phyloP scores from a whole-genome alignment of 371 early-diverging fungal species.

The Apophysomyces elegans region DNA sequence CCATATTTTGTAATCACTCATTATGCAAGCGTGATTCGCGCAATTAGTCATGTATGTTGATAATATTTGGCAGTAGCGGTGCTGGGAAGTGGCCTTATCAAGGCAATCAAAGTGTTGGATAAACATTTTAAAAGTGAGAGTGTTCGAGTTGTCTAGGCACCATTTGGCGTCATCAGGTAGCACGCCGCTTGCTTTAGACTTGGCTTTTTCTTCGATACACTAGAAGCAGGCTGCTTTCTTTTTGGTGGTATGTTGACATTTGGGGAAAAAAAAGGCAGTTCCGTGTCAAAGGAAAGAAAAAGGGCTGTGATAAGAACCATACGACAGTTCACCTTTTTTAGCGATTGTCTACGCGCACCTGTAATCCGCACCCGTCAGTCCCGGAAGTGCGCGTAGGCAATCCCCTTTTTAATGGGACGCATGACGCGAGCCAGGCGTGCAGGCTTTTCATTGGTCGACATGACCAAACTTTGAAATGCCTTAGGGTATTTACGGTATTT shows the following conservation, averaged over 20 bases:
- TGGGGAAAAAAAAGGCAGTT: too few relatives aligned
- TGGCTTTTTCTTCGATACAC: slow-evolving; percentile 19
- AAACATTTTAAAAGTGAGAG: slow-evolving; percentile 27
- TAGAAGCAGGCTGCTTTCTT: slow-evolving; percentile 14
- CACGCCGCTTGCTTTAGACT: background rate
- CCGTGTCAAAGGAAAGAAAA: too few relatives aligned
- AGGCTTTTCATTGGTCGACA: background rate
- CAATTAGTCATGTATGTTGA: slow-evolving; percentile 25
- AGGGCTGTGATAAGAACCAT: too few relatives aligned
- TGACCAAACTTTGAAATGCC: background rate
- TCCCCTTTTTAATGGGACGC: too few relatives aligned
- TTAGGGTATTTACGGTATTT: background rate
- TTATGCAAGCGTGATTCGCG: slow-evolving; percentile 17
- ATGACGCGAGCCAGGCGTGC: too few relatives aligned
- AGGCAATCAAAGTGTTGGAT: slow-evolving; percentile 28
- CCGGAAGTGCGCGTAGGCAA: too few relatives aligned
- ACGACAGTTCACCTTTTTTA: too few relatives aligned
- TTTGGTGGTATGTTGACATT: slow-evolving; percentile 9
- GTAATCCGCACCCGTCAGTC: too few relatives aligned
- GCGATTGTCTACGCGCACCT: too few relatives aligned
- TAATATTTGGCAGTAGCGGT: slow-evolving; percentile 20
- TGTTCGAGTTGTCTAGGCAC: slow-evolving; percentile 26
- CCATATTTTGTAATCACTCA: slow-evolving; percentile 25
- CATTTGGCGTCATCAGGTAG: slow-evolving; percentile 28
- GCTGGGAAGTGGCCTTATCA: slow-evolving; percentile 23